Base-by-base conservation (phyloP, 805 yeast genomes). In the Nakazawaea ishiwadae region DNA sequence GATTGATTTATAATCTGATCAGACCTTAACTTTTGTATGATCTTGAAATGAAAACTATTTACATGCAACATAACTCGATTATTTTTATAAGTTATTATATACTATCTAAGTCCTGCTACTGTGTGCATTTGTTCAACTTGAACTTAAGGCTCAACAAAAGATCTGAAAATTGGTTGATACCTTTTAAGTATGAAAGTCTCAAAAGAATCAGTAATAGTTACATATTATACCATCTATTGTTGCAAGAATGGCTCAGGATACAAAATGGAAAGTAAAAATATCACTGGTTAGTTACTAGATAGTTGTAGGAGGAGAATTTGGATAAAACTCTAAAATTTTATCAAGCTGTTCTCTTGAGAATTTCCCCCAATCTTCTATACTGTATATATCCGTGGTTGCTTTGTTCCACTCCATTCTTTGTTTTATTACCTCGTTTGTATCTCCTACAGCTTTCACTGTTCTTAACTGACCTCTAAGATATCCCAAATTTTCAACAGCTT, bases 381-480 rank as follows among this genome's bases (percentile, higher is more conserved):
- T 53, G 56, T 73, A 77, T 39, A 62, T 60, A 55, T 84, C 91
- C 2, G 90, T 83, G 29, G 81, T 65, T 3, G 58, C 60, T 37
- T 75, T 79, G 57, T 84, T 80, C 84, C 90, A 80, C 15, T 68
- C 69, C 93, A 84, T 84, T 45, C 93, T 66, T 3, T 61, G 59
- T 40, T 78, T 77, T 32, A 82, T 77, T 6, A 59, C 63, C n/a
- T 66, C 61, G 17, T 35, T 40, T 11, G 52, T 47, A 43, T 72
- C 78, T 3, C 78, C 78, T 2, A 67, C 59, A 33, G 70, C 64
- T 30, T 58, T 51, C 19, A 55, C 62, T 8, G 46, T 39, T 37
- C 88, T 62, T 34, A 84, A 59, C 15, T 64, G 53, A 16, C 68
- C 60, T 37, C 93, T 60, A 28, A 84, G 60, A 34, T 65, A 52